phyloP scores from a whole-genome alignment of 2,329 filamentous ascomycete species.

The Trichoderma sp. region DNA sequence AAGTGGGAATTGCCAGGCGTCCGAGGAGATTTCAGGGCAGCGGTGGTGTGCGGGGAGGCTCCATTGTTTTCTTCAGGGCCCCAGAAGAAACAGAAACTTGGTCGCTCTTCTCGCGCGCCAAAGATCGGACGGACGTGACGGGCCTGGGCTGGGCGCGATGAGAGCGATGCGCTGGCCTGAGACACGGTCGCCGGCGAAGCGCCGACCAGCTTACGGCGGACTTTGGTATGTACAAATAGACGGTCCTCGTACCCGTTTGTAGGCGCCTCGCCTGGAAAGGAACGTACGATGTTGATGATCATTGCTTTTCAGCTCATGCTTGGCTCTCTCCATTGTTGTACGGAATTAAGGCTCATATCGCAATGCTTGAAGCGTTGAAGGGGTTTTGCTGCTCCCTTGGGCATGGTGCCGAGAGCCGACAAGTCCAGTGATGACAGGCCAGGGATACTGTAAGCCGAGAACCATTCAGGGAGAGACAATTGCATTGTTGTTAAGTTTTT shows the following conservation, averaged over 20 bases:
- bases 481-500: not conserved
- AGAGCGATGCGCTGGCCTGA: conserved; percentile 16
- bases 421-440: not conserved
- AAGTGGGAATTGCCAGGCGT: not conserved
- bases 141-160: not conserved
- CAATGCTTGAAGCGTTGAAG: not conserved
- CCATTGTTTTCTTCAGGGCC: not conserved
- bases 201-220: not conserved
- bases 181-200: conserved; percentile 20
- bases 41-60: conserved; percentile 6
- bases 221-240: not conserved
- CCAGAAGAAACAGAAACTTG: not conserved
- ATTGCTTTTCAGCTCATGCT: not conserved
- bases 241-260: not conserved
- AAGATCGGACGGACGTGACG: not conserved
- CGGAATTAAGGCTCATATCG: not conserved
- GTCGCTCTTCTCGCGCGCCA: not conserved
- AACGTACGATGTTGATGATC: not conserved
- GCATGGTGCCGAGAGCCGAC: conserved; percentile 1
- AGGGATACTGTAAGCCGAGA: not conserved
- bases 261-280: not conserved
- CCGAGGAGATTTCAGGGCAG: conserved; percentile 9
- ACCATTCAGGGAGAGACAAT: not conserved
- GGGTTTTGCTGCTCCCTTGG: not conserved
- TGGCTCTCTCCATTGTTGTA: not conserved